A percentile compares a stretch with the other conserved stretches of the same genome.
Conservation (phyloP, 768 basidiomycete genomes). For the Serendipita sp. region DNA sequence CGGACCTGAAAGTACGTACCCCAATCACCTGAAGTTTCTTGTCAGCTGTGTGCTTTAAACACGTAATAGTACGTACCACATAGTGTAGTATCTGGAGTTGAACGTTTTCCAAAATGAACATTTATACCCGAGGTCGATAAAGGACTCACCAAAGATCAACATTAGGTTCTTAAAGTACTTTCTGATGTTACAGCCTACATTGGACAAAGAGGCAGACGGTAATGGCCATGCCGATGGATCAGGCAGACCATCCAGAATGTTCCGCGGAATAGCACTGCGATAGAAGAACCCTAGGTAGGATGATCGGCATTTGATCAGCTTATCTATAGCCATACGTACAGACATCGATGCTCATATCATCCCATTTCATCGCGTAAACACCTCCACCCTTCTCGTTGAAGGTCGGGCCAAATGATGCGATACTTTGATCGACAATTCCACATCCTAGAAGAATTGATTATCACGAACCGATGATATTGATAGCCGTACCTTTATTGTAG, state of each 20-base stretch:
- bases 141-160: conserved; percentile 51
- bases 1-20: background rate
- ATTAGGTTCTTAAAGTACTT: conserved; percentile 51
- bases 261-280: conserved; percentile 54
- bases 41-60: background rate
- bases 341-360: conserved; percentile 53
- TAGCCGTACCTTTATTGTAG: conserved; percentile 35
- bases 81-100: background rate
- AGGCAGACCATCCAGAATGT: conserved; percentile 44
- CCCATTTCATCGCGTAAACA: conserved; percentile 83
- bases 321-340: conserved; percentile 29
- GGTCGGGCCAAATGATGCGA: conserved; percentile 65
- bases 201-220: conserved; percentile 44
- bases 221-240: conserved; percentile 51
- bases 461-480: conserved; percentile 13
- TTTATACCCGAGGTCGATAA: background rate
- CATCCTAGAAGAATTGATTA: conserved; percentile 49
- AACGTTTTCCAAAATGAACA: background rate
- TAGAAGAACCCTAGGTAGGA: conserved; percentile 56
- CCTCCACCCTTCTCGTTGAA: conserved; percentile 72
- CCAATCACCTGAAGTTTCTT: background rate
- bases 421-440: conserved; percentile 61
- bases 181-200: conserved; percentile 37
- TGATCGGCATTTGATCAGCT: background rate
- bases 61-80: background rate